phyloP scores from a whole-genome alignment of 2,329 filamentous ascomycete species.

The Cercospora berteroae region DNA sequence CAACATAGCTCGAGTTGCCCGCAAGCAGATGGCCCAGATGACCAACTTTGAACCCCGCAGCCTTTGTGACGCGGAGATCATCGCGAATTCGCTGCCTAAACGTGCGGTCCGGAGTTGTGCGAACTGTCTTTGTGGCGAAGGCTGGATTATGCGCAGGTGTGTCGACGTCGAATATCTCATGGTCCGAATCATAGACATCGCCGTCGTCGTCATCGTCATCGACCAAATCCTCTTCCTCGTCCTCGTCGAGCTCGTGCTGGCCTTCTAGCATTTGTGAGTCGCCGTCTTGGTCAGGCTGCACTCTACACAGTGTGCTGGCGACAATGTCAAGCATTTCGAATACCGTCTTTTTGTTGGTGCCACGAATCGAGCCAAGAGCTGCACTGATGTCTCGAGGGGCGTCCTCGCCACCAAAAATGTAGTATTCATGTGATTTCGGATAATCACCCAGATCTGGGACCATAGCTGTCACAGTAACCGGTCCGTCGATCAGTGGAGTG shows the following conservation, averaged over 20 bases:
- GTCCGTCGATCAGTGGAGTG: conserved; percentile 21
- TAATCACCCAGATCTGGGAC: conserved; percentile 59
- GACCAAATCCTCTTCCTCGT: conserved; percentile 36
- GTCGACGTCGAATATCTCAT: conserved; percentile 29
- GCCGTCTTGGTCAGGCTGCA: conserved; percentile 40
- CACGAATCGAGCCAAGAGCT: conserved; percentile 48
- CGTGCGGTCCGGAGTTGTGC: conserved; percentile 5
- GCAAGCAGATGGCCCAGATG: conserved; percentile 54
- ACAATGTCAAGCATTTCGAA: conserved; percentile 51
- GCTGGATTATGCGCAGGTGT: conserved; percentile 16
- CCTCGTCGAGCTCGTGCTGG: conserved; percentile 37
- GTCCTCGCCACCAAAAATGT: conserved; percentile 55
- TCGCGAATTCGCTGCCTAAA: conserved; percentile 32
- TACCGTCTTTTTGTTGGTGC: conserved; percentile 48
- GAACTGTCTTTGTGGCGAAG: conserved; percentile 8
- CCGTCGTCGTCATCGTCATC: conserved; percentile 39
- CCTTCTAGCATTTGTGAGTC: conserved; percentile 42
- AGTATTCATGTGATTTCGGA: conserved; percentile 56
- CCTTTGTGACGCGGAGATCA: conserved; percentile 62
- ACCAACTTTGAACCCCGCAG: conserved; percentile 69
- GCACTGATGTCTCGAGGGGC: conserved; percentile 44
- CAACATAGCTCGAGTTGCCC: conserved; percentile 55
- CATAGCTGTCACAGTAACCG: conserved; percentile 42
- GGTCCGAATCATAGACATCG: conserved; percentile 36
- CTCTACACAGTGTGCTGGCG: conserved; percentile 40